These are phyloP conservation scores for Coemansia sp. DNA, from an alignment of 192 early-diverging fungal genomes.

Conservation along the genomic window DNA sequence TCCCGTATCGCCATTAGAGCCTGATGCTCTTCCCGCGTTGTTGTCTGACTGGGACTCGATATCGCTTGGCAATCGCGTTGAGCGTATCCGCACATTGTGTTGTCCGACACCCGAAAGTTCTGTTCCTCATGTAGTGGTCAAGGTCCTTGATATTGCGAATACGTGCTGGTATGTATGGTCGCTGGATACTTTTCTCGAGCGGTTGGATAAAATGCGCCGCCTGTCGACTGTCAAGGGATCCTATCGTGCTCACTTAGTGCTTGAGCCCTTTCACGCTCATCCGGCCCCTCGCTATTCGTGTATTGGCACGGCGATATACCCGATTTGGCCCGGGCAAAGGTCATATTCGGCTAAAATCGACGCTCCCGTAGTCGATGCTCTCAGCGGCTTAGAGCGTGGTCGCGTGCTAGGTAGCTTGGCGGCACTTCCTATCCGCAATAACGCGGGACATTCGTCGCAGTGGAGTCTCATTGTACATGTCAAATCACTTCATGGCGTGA, in stretches of 20 bases:
- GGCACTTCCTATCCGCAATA: constrained; percentile 26
- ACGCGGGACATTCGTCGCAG: not conserved
- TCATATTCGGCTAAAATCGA: constrained; percentile 48
- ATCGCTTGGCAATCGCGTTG: constrained; percentile 12
- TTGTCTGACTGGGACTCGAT: constrained; percentile 44
- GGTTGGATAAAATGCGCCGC: constrained; percentile 70
- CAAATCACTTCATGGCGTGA: constrained; percentile 29
- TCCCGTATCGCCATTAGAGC: constrained; percentile 51
- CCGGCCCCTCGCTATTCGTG: constrained; percentile 43
- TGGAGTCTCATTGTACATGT: constrained; percentile 51
- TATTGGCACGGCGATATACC: constrained; percentile 36
- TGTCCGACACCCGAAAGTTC: constrained; percentile 19
- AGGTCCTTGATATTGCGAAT: constrained; percentile 56
- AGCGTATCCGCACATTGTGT: constrained; percentile 13
- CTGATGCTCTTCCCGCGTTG: constrained; percentile 45
- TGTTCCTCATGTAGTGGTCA: constrained; percentile 46
- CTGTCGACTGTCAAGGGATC: constrained; percentile 56
- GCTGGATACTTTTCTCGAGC: constrained; percentile 56
- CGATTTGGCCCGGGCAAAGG: constrained; percentile 44
- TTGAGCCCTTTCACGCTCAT: constrained; percentile 41
- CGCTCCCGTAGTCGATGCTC: constrained; percentile 35
- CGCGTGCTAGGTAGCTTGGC: constrained; percentile 36
- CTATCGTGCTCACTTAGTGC: constrained; percentile 39
- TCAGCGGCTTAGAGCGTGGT: constrained; percentile 38
- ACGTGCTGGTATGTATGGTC: constrained; percentile 66